Base-by-base conservation (phyloP, 306 rosid species). In the Sindora glabra region DNA sequence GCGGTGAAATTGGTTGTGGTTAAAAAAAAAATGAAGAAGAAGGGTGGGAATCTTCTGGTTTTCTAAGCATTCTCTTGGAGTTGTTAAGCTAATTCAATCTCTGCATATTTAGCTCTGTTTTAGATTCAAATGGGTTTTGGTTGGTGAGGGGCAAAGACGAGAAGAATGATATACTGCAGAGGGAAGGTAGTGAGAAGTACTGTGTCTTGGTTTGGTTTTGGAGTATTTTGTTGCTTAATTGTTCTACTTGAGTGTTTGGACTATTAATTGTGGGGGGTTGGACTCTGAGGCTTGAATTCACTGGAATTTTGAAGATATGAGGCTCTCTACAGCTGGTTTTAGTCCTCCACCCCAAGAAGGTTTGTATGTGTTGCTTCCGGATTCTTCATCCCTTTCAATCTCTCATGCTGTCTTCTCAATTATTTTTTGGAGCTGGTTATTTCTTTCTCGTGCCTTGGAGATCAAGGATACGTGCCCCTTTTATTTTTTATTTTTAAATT, bases 321-420 rank as follows among this genome's bases (percentile, higher is more conserved):
- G 96, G 75, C 86, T 87, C 71, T 81, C 98, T 64, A 54, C 95
- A 45, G 84, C 94, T 79, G 89, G 88, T 76, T 81, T 83, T 79
- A 83, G 86, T 71, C 92, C 96, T 88, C 91, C 92, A 64, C 70
- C 87, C 24, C 98, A 66, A 29, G 98, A 91, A 79, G 98, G 98
- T 87, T 68, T 50, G 69, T 55, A 13, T 16, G 25, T 67, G n/a
- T n/a, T n/a, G 23, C 62, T 56, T 52, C 42, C 22, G 59, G 32
- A 48, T 59, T 72, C 40, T 49, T 26, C 29, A 37, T 56, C 54
- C 56, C 12, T 30, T 48, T 10, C 18, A n/a, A n/a, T n/a, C n/a
- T n/a, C n/a, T n/a, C n/a, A n/a, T n/a, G n/a, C n/a, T n/a, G n/a
- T n/a, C n/a, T n/a, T n/a, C n/a, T n/a, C 53, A 41, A 12, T n/a